Evolutionary conservation across 2,329 filamentous ascomycete genomes (phyloP), one percentile per base, ranked within the genome.

Genomic region (Lomentospora prolificans): DNA sequence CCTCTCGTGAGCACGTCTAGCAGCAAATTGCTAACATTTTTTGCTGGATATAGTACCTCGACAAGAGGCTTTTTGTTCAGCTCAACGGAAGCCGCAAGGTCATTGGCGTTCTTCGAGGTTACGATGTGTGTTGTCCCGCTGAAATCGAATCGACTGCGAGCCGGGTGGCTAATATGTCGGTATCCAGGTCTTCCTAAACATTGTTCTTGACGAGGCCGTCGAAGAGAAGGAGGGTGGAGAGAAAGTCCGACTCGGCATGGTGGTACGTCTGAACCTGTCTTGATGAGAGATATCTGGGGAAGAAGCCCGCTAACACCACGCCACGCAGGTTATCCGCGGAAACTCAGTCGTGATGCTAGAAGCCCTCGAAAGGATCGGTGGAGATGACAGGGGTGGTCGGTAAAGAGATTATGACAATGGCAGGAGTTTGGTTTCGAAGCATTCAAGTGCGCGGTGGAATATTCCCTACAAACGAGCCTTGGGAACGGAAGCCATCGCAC

Each of bases 341-440:
- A 99, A 99, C 74, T 96, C 92, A 2, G 91, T 99, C 25, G 91
- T 99, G 56, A 96, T 99, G 92, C 82, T 99, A 56, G 95, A 99
- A 74, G 89, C 84, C 8, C 71, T 89, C 57, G 81, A 85, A 68
- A 76, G 84, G 65, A 86, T 88, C 62, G 82, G 81, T 60, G 80
- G 81, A 58, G 79, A 82, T 64, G 79, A 85, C 61, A 71, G 73
- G 14, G 22, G 27, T 31, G 33, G 17, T 19, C 24, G 28, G 28
- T 33, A 8, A 65, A 62, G 14, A 41, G 7, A 22, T 24, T n/a
- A 19, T 22, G 7, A 44, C 24, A 8, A 14, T 48, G 17, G 9
- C 22, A 3, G 44, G 44, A 17, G 44, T 48, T 14, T 48, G 44
- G 12, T 48, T 48, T 48, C 44, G 22, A 10, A 48, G 44, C 44